A percentile compares a stretch with the other conserved stretches of the same genome.
phyloP scores from a whole-genome alignment of 1,284 basidiomycete species.

The Inonotus obliquus region DNA sequence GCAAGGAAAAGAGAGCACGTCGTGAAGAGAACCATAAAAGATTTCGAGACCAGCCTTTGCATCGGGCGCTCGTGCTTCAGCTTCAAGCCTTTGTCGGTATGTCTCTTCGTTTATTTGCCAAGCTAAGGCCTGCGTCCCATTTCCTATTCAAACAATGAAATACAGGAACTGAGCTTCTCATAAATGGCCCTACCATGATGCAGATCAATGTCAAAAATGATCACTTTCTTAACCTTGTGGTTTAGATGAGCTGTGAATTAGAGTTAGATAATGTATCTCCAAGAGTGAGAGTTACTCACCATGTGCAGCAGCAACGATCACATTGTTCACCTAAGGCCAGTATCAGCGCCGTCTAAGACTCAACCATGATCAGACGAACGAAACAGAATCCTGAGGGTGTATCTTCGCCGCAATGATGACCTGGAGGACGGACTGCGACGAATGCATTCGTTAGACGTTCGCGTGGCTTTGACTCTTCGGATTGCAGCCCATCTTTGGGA shows the following conservation, averaged over 20 bases:
- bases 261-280: conserved; percentile 2
- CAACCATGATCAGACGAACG: conserved; percentile 33
- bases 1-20: conserved; percentile 89
- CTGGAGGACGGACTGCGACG: conserved; percentile 82
- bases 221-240: conserved; percentile 73
- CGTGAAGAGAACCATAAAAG: conserved; percentile 89
- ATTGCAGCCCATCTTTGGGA: not conserved
- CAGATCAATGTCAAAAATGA: conserved; percentile 92
- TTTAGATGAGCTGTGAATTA: conserved; percentile 63
- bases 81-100: conserved; percentile 60
- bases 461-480: not conserved
- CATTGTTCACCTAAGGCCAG: conserved; percentile 61
- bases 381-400: conserved; percentile 91
- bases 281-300: conserved; percentile 41
- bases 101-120: conserved; percentile 93
- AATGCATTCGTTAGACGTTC: conserved; percentile 56
- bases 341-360: not conserved
- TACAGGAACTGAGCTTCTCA: not conserved
- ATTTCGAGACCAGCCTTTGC: conserved; percentile 56
- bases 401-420: conserved; percentile 89
- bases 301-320: conserved; percentile 85
- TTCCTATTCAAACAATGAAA: conserved; percentile 46
- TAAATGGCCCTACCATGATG: conserved; percentile 65
- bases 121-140: conserved; percentile 88
- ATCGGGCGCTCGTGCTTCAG: conserved; percentile 31